Evolutionary conservation across 1,139 yeast species (phyloP), one percentile per base, ranked within the genome.

Genomic region (Yarrowia galli): DNA sequence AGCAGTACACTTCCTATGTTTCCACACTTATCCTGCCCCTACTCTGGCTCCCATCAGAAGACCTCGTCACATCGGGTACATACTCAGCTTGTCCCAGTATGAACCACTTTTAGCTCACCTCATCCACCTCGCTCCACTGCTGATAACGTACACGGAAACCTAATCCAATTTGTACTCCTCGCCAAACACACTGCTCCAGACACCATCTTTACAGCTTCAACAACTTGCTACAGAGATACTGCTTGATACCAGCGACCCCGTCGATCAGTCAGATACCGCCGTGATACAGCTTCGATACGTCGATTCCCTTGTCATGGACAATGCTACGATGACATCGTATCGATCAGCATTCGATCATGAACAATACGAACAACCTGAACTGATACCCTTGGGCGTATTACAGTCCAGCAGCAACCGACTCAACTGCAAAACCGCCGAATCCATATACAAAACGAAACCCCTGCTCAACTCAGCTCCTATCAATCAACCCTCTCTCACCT

Each of bases 261-360:
- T n/a, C 49, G 49, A 45, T 43, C 25, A 15, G 51, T 7, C 12
- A 46, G 32, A 46, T 46, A 46, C 36, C 53, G 20, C 32, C 35
- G 20, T 28, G 38, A 48, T 48, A 48, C 54, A 10, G 3, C 15
- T 20, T 28, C n/a, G 40, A 32, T 49, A 49, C 56, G 6, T 49
- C 16, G 53, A 28, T n/a, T 15, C 32, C 51, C 35, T 25, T 48
- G 38, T n/a, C 40, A 63, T 38, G 35, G 61, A 54, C 46, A 58
- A 43, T 32, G 46, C 64, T 9, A 58, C 64, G 9, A 58, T 58
- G 51, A 58, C 64, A 13, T 58, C 64, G 13, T 58, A 58, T 25
- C 64, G 49, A 32, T 43, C 51, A 3, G 64, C 64, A 2, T 28
- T 42, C 12, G 64, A 58, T 43, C 64, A 56, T 25, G 49, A 56